A percentile compares a stretch with the other conserved stretches of the same genome.
Conservation (phyloP, 1,139 yeast species). For the Blastobotrys ciferrii region DNA sequence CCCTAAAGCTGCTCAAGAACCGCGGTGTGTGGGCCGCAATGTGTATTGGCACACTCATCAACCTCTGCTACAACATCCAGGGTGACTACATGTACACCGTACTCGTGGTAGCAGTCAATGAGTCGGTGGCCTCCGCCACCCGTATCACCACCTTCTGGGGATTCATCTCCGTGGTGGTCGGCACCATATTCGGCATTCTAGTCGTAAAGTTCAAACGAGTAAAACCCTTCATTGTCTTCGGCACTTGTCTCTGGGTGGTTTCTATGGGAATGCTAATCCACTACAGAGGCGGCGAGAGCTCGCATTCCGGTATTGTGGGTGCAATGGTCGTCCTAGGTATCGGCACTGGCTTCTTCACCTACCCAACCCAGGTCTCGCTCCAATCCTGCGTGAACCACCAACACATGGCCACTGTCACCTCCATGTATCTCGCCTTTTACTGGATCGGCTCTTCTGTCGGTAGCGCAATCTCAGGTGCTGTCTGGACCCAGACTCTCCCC, state of each 20-base stretch:
- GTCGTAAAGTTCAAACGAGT: constrained; percentile 48
- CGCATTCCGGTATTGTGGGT: constrained; percentile 61
- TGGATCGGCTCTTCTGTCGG: constrained; percentile 48
- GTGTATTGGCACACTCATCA: constrained; percentile 50
- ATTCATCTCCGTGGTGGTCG: constrained; percentile 61
- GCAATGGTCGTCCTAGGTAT: constrained; percentile 64
- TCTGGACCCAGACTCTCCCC: constrained; percentile 47
- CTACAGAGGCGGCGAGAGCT: constrained; percentile 52
- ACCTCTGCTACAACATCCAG: constrained; percentile 64
- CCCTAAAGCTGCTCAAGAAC: constrained; percentile 55
- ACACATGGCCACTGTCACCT: constrained; percentile 45
- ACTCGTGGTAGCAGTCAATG: constrained; percentile 58
- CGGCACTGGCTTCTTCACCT: constrained; percentile 69
- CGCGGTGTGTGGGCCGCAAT: constrained; percentile 69
- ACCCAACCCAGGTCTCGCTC: constrained; percentile 64
- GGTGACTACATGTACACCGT: constrained; percentile 65
- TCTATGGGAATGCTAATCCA: constrained; percentile 57
- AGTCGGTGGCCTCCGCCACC: constrained; percentile 58
- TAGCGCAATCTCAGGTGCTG: constrained; percentile 45
- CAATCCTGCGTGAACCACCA: constrained; percentile 57
- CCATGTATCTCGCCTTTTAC: constrained; percentile 42
- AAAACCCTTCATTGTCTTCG: constrained; percentile 59
- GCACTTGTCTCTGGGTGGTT: constrained; percentile 53
- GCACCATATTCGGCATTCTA: constrained; percentile 59
- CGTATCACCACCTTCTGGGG: constrained; percentile 61